phyloP scores from a whole-genome alignment of 208 protist genomes.

The Crithidia expoeki region DNA sequence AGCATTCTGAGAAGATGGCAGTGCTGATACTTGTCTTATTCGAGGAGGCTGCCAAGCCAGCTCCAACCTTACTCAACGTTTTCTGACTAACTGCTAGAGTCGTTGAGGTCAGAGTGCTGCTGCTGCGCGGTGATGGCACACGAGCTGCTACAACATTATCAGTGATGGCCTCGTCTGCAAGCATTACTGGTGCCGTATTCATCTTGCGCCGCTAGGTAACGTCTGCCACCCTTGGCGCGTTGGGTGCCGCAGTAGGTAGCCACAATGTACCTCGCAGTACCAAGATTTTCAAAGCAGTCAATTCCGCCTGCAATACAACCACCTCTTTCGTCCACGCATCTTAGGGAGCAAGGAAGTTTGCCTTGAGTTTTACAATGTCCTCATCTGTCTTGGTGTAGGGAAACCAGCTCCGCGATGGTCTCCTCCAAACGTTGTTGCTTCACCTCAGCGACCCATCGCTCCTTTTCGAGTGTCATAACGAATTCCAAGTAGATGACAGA shows the following conservation, averaged over 20 bases:
- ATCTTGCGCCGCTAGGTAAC: background rate
- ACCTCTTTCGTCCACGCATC: slow-evolving; percentile 62
- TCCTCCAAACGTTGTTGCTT: slow-evolving; percentile 55
- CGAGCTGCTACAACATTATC: background rate
- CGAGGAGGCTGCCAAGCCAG: background rate
- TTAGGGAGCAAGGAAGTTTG: slow-evolving; percentile 57
- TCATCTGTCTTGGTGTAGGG: slow-evolving; percentile 48
- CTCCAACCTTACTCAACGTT: background rate
- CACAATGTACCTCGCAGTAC: slow-evolving; percentile 31
- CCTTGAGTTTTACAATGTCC: slow-evolving; percentile 55
- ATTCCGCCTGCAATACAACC: slow-evolving; percentile 57
- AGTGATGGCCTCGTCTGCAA: background rate
- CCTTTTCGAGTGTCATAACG: slow-evolving; percentile 57
- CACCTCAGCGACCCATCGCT: slow-evolving; percentile 41
- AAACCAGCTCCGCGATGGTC: slow-evolving; percentile 57
- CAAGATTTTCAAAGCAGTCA: slow-evolving; percentile 45
- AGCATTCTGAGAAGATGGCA: background rate
- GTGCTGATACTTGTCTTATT: slow-evolving; percentile 3
- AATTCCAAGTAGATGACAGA: slow-evolving; percentile 59
- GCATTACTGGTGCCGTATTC: background rate
- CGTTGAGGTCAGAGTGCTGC: background rate
- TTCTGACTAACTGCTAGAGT: background rate
- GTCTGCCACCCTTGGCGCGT: background rate
- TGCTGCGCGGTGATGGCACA: background rate
- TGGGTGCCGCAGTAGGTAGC: slow-evolving; percentile 5